Percentiles rank a stretch among this genome's conserved stretches.
Conservation (phyloP, 108 stramenopile species). For the Cyclotella sp. region DNA sequence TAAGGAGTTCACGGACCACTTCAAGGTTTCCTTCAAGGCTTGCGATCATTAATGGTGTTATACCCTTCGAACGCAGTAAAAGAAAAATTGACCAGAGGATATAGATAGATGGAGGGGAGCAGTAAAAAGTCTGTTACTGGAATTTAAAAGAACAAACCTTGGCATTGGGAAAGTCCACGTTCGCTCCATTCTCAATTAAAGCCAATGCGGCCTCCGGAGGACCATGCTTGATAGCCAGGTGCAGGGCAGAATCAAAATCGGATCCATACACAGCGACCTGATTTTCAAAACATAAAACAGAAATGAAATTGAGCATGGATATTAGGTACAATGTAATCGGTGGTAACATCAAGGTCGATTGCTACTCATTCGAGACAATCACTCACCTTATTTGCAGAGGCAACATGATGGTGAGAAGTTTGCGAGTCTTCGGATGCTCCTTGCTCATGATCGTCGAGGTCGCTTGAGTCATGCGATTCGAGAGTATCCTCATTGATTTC, state of each 20-base stretch:
- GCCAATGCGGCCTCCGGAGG: constrained; percentile 47
- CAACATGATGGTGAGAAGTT: no score
- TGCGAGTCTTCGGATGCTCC: no score
- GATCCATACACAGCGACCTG: constrained; percentile 41
- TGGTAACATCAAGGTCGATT: not conserved
- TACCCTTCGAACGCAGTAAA: constrained; percentile 46
- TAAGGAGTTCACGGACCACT: constrained; percentile 67
- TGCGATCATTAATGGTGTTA: constrained; percentile 85
- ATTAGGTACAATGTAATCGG: no score
- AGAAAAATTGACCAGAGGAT: not conserved
- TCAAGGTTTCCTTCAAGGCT: constrained; percentile 73
- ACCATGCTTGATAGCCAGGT: constrained; percentile 50
- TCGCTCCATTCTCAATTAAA: constrained; percentile 50
- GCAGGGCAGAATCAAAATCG: constrained; percentile 58
- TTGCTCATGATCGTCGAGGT: no score
- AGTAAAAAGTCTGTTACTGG: not conserved
- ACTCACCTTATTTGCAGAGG: not conserved
- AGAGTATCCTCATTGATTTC: no score
- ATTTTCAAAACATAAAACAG: not conserved
- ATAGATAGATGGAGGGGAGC: not conserved
- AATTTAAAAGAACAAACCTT: constrained; percentile 26
- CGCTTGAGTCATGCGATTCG: no score
- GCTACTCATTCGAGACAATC: not conserved
- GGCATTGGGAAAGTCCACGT: constrained; percentile 48
- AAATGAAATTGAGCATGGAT: not conserved